phyloP scores from a whole-genome alignment of 2,329 filamentous ascomycete species.

The Cladophialophora carrionii region DNA sequence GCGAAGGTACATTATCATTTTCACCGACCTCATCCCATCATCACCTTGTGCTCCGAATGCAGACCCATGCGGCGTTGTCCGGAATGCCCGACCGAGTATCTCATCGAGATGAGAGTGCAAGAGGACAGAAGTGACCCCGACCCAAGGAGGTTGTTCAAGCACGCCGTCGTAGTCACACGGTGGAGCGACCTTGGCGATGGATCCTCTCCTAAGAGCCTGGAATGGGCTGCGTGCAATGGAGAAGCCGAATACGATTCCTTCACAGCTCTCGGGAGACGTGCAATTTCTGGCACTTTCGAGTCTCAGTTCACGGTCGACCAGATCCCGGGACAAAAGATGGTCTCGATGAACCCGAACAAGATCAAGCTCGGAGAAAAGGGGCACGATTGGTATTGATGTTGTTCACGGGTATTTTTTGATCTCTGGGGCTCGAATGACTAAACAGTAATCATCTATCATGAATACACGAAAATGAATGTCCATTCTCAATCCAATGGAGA shows the following conservation, averaged over 20 bases:
- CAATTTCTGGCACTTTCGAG: constrained; percentile 64
- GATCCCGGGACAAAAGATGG: constrained; percentile 61
- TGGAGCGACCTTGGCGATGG: constrained; percentile 66
- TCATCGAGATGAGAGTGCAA: constrained; percentile 62
- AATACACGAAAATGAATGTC: too few species aligned
- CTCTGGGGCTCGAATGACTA: neutral
- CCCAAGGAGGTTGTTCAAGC: constrained; percentile 56
- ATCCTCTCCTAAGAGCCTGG: constrained; percentile 52
- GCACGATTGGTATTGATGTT: constrained; percentile 64
- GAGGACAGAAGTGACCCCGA: constrained; percentile 58
- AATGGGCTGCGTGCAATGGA: constrained; percentile 62
- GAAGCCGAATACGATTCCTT: constrained; percentile 58
- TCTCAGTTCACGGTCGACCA: constrained; percentile 57
- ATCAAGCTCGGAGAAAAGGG: constrained; percentile 59
- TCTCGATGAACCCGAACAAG: constrained; percentile 62
- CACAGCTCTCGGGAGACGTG: constrained; percentile 55
- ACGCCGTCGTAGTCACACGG: constrained; percentile 62
- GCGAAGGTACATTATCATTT: constrained; percentile 40
- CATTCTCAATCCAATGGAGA: too few species aligned
- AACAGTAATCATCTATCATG: too few species aligned
- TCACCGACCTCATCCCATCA: constrained; percentile 48
- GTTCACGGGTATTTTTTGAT: too few species aligned
- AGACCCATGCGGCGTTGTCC: constrained; percentile 64
- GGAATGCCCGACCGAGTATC: constrained; percentile 65
- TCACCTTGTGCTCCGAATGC: constrained; percentile 59